A percentile compares a stretch with the other conserved stretches of the same genome.
Evolutionary conservation across 2,329 filamentous ascomycete genomes (phyloP).

Genomic region (Elsinoe arachidis): DNA sequence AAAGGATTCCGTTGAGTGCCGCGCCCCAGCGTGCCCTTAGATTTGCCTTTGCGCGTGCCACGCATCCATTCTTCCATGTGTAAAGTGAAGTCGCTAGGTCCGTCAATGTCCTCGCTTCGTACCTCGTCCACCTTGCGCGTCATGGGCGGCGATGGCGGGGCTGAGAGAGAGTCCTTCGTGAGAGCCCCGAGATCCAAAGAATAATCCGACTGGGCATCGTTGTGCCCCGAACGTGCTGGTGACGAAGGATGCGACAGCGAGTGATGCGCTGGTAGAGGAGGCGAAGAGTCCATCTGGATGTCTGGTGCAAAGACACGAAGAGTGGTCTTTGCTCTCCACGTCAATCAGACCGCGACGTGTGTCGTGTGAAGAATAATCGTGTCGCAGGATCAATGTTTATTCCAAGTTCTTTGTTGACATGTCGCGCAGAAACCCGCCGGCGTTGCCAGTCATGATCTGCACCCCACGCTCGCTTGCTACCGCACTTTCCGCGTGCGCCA

Average conservation of each 20-base stretch:
- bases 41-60: constrained; percentile 14
- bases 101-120: constrained; percentile 30
- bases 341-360: neutral
- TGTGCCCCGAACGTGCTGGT: neutral
- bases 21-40: neutral
- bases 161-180: constrained; percentile 20
- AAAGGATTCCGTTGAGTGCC: neutral
- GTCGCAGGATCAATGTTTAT: neutral
- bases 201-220: constrained; percentile 19
- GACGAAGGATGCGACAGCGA: neutral
- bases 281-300: neutral
- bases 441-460: neutral
- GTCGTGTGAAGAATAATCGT: neutral
- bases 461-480: neutral
- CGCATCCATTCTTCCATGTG: constrained; percentile 29
- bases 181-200: constrained; percentile 28
- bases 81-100: constrained; percentile 30
- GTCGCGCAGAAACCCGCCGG: neutral
- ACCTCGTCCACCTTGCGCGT: constrained; percentile 20
- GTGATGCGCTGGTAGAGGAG: constrained; percentile 2
- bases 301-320: neutral
- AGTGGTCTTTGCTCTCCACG: neutral
- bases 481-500: neutral
- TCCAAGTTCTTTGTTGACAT: neutral
- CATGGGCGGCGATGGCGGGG: constrained; percentile 19